Evolutionary conservation across 192 early-diverging fungal species (phyloP), one percentile per base, ranked within the genome.

Genomic region (Coemansia sp.): DNA sequence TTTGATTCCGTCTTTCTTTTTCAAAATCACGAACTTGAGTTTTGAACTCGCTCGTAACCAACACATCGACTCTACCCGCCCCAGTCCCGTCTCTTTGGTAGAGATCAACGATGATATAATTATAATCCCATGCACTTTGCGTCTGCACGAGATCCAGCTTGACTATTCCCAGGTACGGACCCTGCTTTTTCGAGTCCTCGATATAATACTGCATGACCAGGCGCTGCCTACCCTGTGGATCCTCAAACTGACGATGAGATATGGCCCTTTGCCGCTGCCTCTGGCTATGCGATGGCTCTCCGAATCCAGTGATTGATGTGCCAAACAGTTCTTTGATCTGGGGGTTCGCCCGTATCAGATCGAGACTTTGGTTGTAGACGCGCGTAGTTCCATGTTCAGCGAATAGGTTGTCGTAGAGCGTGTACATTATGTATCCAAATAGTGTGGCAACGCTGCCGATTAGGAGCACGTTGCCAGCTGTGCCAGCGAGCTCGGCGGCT

Each of bases 321-420:
- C 79, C 79, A 7, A 82, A 69, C 2, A 82, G 24, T 29, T 60
- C 44, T 7, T 45, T 68, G 7, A 82, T 77, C 41, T 77, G 50
- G 31, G 79, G 79, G 59, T 73, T 70, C 0, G 79, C 75, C 0
- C 79, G 63, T 12, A 82, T 40, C 6, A 82, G 61, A 36, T 82
- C 79, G 13, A 82, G 75, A 36, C 79, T 77, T 17, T 77, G 64
- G 64, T 82, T 82, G 65, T 82, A 82, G 20, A 82, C 65, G 5
- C 71, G 74, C 5, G 79, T 82, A 1, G 65, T 51, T 12, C 79
- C 79, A 61, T 60, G 38, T 5, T 82, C 79, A 9, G 79, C 63
- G 3, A 82, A 17, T 1, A 82, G 62, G 53, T 82, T 77, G 45
- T 82, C 79, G 71, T 82, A 82, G 9, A 82, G 68, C 31, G 69